A percentile compares a stretch with the other conserved stretches of the same genome.
Evolutionary conservation across 169 alveolate species (phyloP).

Genomic region (Eimeria acervulina): DNA sequence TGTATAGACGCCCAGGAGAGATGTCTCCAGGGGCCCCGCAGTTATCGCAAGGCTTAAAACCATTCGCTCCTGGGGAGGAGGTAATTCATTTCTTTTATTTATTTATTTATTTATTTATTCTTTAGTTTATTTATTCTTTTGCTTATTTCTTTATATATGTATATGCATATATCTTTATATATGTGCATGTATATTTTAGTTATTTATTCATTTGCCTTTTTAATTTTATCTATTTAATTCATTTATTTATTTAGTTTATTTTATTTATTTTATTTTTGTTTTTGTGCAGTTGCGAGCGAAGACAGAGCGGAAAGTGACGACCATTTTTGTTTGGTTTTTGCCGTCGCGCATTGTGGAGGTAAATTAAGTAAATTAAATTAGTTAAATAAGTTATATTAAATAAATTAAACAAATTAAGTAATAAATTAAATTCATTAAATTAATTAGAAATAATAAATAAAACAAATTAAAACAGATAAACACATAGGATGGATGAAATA

Average conservation of each 20-base stretch:
- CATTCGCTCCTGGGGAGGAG: conserved; percentile 6
- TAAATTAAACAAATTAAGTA: too few species aligned
- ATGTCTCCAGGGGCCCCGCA: conserved; percentile 22
- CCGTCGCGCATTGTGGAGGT: conserved; percentile 55
- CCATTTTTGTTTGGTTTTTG: conserved; percentile 67
- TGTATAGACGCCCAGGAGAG: not conserved
- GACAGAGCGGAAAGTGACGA: not conserved
- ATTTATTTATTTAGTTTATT: not conserved
- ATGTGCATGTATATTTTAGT: not conserved
- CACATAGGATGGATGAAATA: too few species aligned
- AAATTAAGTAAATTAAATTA: not conserved
- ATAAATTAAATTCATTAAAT: too few species aligned
- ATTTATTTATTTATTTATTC: not conserved
- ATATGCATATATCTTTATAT: too few species aligned
- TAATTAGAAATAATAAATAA: too few species aligned
- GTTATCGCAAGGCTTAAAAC: not conserved
- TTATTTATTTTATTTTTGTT: not conserved
- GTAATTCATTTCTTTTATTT: not conserved
- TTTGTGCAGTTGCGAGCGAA: not conserved
- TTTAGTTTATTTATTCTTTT: too few species aligned
- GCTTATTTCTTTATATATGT: too few species aligned
- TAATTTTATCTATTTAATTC: not conserved
- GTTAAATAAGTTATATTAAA: too few species aligned
- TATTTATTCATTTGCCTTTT: too few species aligned
- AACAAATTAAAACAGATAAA: too few species aligned